Base-by-base conservation (phyloP, 805 yeast species). In the Schizosaccharomyces japonicus region DNA sequence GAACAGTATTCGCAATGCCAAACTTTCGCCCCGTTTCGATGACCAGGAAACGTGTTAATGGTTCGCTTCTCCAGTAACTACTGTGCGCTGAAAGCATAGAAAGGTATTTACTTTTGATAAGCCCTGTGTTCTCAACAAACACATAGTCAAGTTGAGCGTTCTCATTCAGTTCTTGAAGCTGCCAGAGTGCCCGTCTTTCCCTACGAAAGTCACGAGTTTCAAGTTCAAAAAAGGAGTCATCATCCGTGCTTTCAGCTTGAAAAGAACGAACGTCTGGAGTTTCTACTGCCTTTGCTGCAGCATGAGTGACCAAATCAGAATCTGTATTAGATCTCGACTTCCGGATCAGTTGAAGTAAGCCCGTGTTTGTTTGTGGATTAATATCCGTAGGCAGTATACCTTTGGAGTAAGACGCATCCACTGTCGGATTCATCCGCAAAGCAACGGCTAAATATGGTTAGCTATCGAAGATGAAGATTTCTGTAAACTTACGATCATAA, bases 21-120 rank as follows among this genome's bases (percentile, higher is more conserved):
- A 26, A 30, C 1, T 27, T 45, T 13, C 44, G 21, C 25, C 26
- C 46, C 13, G 47, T 39, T 45, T 65, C 68, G 3, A 61, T 48
- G 1, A 64, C 67, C 1, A 66, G 57, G 49, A 65, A 51, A 39
- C 84, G 80, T 0, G 94, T 87, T 47, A 87, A 74, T 54, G 84
- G 84, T 47, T 73, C 66, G 52, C 82, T 92, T 55, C 82, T 92
- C 67, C 93, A 81, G 62, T 87, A 87, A 29, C 84, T 76, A 2
- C 81, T 77, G 61, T 87, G 98, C 0, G 96, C 90, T 46, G 80
- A 80, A 6, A 87, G 66, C 15, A 94, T 85, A 25, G 81, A 73
- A 11, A 87, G 66, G 42, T 84, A 64, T 49, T 90, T 84, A 46
- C 82, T 72, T 52, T 83, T 93, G 52, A 85, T 70, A 15, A 78